Evolutionary conservation across 305 asterid genomes (phyloP).

Genomic region (Fraxinus xanthoxyloides): DNA sequence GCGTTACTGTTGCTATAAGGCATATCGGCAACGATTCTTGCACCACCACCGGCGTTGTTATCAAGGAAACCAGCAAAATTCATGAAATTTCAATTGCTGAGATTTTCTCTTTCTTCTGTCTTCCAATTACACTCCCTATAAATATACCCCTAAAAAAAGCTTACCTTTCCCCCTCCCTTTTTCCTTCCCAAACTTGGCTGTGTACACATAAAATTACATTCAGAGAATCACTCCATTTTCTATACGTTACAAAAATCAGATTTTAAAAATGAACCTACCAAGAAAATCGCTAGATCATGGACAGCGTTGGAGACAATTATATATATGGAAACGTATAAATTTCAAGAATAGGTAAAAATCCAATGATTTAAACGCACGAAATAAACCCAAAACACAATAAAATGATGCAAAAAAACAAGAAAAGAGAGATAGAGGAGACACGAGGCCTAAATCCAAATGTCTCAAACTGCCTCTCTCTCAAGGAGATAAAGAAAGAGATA

Average conservation of each 20-base stretch:
- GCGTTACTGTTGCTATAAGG: slow-evolving; percentile 31
- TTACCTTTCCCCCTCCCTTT: not conserved
- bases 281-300: slow-evolving; percentile 11
- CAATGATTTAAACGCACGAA: not conserved
- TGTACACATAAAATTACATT: not conserved
- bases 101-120: not conserved
- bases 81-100: slow-evolving; percentile 43
- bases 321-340: slow-evolving; percentile 6
- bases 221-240: slow-evolving; percentile 2
- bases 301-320: not conserved
- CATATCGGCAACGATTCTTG: slow-evolving; percentile 49
- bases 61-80: slow-evolving; percentile 86
- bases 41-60: slow-evolving; percentile 37
- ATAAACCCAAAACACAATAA: not conserved
- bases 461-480: slow-evolving; percentile 61
- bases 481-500: slow-evolving; percentile 21
- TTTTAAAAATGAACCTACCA: not conserved
- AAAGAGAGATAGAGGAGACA: slow-evolving; percentile 72
- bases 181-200: not conserved
- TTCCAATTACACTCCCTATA: not conserved
- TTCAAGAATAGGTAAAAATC: not conserved
- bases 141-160: not conserved
- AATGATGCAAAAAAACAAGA: slow-evolving; percentile 7
- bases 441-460: slow-evolving; percentile 70
- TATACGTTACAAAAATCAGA: not conserved